Evolutionary conservation across 495 filamentous ascomycete species (phyloP).

Genomic region (Evernia prunastri): DNA sequence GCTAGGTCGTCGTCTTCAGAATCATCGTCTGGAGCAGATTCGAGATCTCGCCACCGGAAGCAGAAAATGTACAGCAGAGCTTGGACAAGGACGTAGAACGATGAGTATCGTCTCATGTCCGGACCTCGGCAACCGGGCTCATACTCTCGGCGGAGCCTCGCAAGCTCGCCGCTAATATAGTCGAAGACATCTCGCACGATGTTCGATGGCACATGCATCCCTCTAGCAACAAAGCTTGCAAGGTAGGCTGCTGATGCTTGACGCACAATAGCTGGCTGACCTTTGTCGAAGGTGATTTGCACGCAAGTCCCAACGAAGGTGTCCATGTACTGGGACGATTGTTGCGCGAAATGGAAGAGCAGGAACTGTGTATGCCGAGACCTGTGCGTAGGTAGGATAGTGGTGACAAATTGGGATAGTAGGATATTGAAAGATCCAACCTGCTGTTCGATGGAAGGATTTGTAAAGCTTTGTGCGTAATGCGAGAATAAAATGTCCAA

Average conservation of each 20-base stretch:
- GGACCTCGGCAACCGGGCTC: slow-evolving; percentile 69
- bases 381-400: slow-evolving; percentile 81
- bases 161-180: slow-evolving; percentile 65
- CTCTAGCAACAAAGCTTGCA: slow-evolving; percentile 85
- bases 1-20: slow-evolving; percentile 48
- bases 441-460: slow-evolving; percentile 41
- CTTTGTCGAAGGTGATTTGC: slow-evolving; percentile 56
- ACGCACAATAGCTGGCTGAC: slow-evolving; percentile 58
- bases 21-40: slow-evolving; percentile 49
- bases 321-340: slow-evolving; percentile 64
- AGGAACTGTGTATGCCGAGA: slow-evolving; percentile 85
- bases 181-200: slow-evolving; percentile 72
- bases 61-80: slow-evolving; percentile 93
- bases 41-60: slow-evolving; percentile 92
- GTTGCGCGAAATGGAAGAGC: slow-evolving; percentile 87
- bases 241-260: slow-evolving; percentile 88
- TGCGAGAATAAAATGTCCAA: slow-evolving; percentile 82
- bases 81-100: slow-evolving; percentile 86
- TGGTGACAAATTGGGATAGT: slow-evolving; percentile 71
- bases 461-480: slow-evolving; percentile 62
- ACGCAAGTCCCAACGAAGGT: slow-evolving; percentile 75
- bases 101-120: slow-evolving; percentile 71
- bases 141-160: slow-evolving; percentile 55
- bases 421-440: slow-evolving; percentile 61
- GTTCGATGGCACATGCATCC: slow-evolving; percentile 66